Evolutionary conservation across 192 early-diverging fungal species (phyloP), one percentile per base, ranked within the genome.

Genomic region (Coemansia sp.): DNA sequence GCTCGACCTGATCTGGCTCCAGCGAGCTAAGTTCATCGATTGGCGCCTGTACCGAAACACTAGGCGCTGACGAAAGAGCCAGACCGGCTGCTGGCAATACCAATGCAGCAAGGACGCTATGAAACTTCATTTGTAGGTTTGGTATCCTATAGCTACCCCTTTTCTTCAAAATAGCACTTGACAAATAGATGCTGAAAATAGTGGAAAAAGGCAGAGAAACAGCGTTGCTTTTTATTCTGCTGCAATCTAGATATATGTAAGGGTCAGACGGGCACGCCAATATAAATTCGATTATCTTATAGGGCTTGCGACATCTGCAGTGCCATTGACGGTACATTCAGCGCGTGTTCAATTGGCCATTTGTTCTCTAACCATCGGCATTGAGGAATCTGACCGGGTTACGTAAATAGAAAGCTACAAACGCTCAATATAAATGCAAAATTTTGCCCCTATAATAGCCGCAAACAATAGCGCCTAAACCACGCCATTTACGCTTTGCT

Each of bases 11-110:
- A 2, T 51, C 50, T 6, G 50, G 8, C 6, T 36, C 50, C 9
- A 51, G 14, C 22, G 15, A 8, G 1, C 8, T 35, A 21, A 51
- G 50, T 9, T 51, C 50, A 2, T 1, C 3, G 21, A 27, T 2
- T 28, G 31, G 28, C 2, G 20, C 26, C 6, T 32, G 56, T 4
- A 14, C 47, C 4, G 47, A 32, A 5, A 22, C 17, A 5, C 27
- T 17, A 12, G 56, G 47, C 6, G 56, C 56, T 2, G 56, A 31
- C 5, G 56, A 50, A 5, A 47, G 46, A 6, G 61, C 61, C 11
- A 2, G 49, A 6, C 47, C n/a, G 17, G 35, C 8, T 7, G 42
- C 30, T 1, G 53, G 53, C 22, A 64, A 27, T 15, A 22, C 21
- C 29, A 44, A 8, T 10, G 28, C 8, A 28, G 12, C 15, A 35